A percentile compares a stretch with the other conserved stretches of the same genome.
phyloP scores from a whole-genome alignment of 768 basidiomycete species.

The Clathrus columnatus region DNA sequence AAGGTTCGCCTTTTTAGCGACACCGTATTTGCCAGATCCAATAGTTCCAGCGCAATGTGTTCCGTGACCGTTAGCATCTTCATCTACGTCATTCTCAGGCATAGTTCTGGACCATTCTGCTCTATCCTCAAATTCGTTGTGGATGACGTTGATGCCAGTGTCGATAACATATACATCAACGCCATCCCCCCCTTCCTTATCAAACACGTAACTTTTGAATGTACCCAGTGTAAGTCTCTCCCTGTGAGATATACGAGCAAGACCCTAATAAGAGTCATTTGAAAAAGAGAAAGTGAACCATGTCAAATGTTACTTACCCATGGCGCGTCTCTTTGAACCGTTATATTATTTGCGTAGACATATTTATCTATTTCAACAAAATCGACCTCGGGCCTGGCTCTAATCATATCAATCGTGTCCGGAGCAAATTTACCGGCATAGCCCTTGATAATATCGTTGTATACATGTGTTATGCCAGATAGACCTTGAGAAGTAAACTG shows the following conservation, averaged over 20 bases:
- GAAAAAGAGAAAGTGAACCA: slow-evolving; percentile 11
- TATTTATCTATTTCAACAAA: slow-evolving; percentile 93
- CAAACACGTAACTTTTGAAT: slow-evolving; percentile 75
- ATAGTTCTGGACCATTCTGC: slow-evolving; percentile 92
- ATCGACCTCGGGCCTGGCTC: slow-evolving; percentile 80
- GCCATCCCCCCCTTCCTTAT: slow-evolving; percentile 70
- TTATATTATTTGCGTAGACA: slow-evolving; percentile 60
- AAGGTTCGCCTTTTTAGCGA: slow-evolving; percentile 87
- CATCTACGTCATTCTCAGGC: slow-evolving; percentile 72
- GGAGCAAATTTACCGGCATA: slow-evolving; percentile 77
- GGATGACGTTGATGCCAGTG: slow-evolving; percentile 82
- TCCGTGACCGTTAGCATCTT: slow-evolving; percentile 94
- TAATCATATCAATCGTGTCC: slow-evolving; percentile 62
- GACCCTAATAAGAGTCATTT: slow-evolving; percentile 49
- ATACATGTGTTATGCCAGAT: slow-evolving; percentile 63
- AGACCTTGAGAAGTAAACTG: slow-evolving; percentile 38
- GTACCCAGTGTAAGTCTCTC: slow-evolving; percentile 64
- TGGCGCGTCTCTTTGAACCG: slow-evolving; percentile 58
- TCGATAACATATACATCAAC: slow-evolving; percentile 88
- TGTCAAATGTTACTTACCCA: slow-evolving; percentile 53
- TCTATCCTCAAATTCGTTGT: slow-evolving; percentile 83
- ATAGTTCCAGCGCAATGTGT: slow-evolving; percentile 95
- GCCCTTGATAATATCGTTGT: slow-evolving; percentile 58
- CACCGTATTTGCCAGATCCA: slow-evolving; percentile 87
- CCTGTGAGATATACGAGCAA: slow-evolving; percentile 91